phyloP scores from a whole-genome alignment of 805 yeast species.

The Suhomyces kilbournensis region DNA sequence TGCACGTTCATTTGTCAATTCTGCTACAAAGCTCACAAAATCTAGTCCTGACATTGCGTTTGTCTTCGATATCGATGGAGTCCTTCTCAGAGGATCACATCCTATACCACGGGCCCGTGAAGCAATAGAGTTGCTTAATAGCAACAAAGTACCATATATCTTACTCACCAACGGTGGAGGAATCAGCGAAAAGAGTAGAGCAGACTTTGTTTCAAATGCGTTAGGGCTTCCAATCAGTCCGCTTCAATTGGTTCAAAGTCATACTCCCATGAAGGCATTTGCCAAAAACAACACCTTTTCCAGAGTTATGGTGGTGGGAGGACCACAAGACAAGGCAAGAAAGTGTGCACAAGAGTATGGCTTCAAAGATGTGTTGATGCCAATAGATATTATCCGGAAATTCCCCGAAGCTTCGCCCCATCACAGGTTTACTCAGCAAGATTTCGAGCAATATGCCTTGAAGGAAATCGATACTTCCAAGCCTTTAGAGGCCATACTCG shows the following conservation, averaged over 20 bases:
- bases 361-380: constrained; percentile 67
- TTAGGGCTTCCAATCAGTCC: constrained; percentile 48
- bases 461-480: constrained; percentile 23
- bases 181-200: constrained; percentile 58
- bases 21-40: not conserved
- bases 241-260: constrained; percentile 76
- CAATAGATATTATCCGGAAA: constrained; percentile 65
- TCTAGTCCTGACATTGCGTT: constrained; percentile 18
- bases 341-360: constrained; percentile 76
- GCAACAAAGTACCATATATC: constrained; percentile 67
- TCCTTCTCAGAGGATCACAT: constrained; percentile 67
- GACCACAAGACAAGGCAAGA: constrained; percentile 65
- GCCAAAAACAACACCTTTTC: constrained; percentile 44
- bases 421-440: constrained; percentile 48
- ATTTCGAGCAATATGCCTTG: constrained; percentile 42
- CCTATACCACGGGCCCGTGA: constrained; percentile 64
- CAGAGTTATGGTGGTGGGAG: constrained; percentile 83
- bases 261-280: constrained; percentile 75
- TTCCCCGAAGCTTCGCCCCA: constrained; percentile 67
- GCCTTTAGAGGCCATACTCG: constrained; percentile 71
- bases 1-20: not conserved
- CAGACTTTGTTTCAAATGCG: constrained; percentile 45
- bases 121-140: constrained; percentile 54
- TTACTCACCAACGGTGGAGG: constrained; percentile 93
- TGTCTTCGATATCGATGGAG: constrained; percentile 76